These are phyloP conservation scores for Boletus vinaceobasis DNA, from an alignment of 768 basidiomycete species.

Conservation along the genomic window DNA sequence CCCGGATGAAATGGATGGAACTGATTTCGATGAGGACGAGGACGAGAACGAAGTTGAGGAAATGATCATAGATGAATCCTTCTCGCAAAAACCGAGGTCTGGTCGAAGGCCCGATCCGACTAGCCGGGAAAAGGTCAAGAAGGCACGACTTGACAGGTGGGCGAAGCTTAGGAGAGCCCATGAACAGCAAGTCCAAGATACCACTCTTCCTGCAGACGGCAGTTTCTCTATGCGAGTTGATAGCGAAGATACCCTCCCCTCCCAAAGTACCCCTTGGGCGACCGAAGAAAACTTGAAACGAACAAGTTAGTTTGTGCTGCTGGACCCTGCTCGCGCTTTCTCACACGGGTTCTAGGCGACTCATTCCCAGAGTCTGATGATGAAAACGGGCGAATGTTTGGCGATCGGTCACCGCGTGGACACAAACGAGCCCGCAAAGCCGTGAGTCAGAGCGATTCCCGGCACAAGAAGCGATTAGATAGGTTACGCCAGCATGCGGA, in stretches of 20 bases:
- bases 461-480: slow-evolving; percentile 41
- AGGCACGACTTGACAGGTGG: slow-evolving; percentile 29
- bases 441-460: slow-evolving; percentile 34
- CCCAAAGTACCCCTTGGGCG: slow-evolving; percentile 18
- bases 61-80: slow-evolving; percentile 43
- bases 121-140: slow-evolving; percentile 31
- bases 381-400: slow-evolving; percentile 27
- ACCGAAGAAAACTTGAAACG: slow-evolving; percentile 40
- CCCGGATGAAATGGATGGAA: slow-evolving; percentile 20
- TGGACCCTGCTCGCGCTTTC: background rate
- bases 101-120: slow-evolving; percentile 21
- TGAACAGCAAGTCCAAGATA: slow-evolving; percentile 32
- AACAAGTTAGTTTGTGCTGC: slow-evolving; percentile 39
- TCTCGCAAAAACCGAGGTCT: slow-evolving; percentile 16
- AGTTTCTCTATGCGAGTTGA: slow-evolving; percentile 34
- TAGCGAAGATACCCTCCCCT: slow-evolving; percentile 14
- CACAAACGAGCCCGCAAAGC: slow-evolving; percentile 48
- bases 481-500: slow-evolving; percentile 39
- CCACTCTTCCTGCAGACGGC: slow-evolving; percentile 21
- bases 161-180: slow-evolving; percentile 17
- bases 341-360: slow-evolving; percentile 9
- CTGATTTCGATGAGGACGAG: slow-evolving; percentile 35
- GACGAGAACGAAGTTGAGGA: slow-evolving; percentile 48
- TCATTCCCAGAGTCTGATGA: slow-evolving; percentile 29
- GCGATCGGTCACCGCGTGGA: slow-evolving; percentile 24